Percentiles rank a stretch among this genome's conserved stretches.
Evolutionary conservation across 1,139 yeast species (phyloP).

Genomic region (Diutina ranongensis): DNA sequence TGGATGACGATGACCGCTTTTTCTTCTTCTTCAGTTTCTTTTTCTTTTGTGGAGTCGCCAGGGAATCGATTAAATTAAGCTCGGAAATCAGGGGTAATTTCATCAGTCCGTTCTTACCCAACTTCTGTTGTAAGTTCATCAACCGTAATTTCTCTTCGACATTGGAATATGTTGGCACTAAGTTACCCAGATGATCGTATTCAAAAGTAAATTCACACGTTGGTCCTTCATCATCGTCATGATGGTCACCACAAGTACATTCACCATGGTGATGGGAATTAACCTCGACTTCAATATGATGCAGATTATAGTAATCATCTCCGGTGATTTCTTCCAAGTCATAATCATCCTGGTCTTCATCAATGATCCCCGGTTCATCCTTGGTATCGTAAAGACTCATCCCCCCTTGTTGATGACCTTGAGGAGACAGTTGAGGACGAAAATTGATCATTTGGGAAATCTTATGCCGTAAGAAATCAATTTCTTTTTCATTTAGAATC

Average conservation of each 20-base stretch:
- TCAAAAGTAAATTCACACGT: constrained; percentile 32
- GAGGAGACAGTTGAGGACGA: neutral
- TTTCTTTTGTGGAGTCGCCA: constrained; percentile 11
- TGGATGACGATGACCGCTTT: constrained; percentile 7
- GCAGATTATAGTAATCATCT: constrained; percentile 16
- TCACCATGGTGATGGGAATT: constrained; percentile 10
- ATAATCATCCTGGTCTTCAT: constrained; percentile 23
- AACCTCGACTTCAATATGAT: constrained; percentile 33
- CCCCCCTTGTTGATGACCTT: constrained; percentile 7
- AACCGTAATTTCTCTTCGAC: constrained; percentile 25
- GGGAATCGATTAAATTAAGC: neutral
- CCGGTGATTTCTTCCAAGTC: constrained; percentile 26
- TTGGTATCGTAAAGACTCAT: constrained; percentile 27
- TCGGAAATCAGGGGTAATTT: constrained; percentile 1
- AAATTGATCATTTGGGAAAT: constrained; percentile 10
- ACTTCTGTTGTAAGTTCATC: neutral
- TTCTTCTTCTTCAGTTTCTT: constrained; percentile 18
- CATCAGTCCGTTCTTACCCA: neutral
- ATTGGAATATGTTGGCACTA: constrained; percentile 30
- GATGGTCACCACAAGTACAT: constrained; percentile 10
- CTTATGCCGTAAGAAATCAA: constrained; percentile 21
- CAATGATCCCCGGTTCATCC: constrained; percentile 27
- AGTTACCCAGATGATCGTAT: constrained; percentile 30
- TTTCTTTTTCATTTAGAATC: constrained; percentile 21
- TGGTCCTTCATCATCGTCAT: constrained; percentile 19